Conservation (phyloP, 2,329 filamentous ascomycete genomes). For the Clonostachys solani region DNA sequence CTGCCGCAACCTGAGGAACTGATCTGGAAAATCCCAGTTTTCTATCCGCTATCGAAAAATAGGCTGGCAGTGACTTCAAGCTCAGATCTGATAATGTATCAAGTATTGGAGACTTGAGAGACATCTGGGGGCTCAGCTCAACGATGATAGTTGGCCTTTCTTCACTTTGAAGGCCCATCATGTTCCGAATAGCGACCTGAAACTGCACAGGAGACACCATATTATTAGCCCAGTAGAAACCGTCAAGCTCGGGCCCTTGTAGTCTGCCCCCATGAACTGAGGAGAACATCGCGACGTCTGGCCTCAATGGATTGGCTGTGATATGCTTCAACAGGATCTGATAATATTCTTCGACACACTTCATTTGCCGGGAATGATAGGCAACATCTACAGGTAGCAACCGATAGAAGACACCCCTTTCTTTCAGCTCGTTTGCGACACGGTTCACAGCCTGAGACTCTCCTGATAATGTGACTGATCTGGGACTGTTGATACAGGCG, state of each 20-base stretch:
- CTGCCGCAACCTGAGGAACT: constrained; percentile 22
- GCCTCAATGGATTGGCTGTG: background rate
- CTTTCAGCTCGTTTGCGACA: constrained; percentile 22
- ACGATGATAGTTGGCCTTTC: constrained; percentile 27
- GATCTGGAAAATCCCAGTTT: constrained; percentile 4
- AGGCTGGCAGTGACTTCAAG: constrained; percentile 6
- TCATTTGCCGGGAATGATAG: constrained; percentile 42
- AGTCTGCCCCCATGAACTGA: constrained; percentile 26
- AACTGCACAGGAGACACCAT: constrained; percentile 40
- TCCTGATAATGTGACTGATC: constrained; percentile 38
- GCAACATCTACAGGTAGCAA: constrained; percentile 30
- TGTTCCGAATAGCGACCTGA: constrained; percentile 25
- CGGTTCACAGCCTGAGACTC: constrained; percentile 19
- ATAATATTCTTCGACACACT: constrained; percentile 28
- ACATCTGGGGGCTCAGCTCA: constrained; percentile 33
- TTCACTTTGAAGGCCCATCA: constrained; percentile 19
- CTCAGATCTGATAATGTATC: constrained; percentile 21
- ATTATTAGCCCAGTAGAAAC: constrained; percentile 41
- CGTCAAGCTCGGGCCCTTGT: constrained; percentile 16
- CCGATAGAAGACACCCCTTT: constrained; percentile 23
- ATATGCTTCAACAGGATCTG: constrained; percentile 11
- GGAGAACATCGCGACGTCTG: constrained; percentile 29
- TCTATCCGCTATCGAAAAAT: constrained; percentile 19
- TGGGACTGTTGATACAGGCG: constrained; percentile 39
- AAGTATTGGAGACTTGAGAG: constrained; percentile 26